Evolutionary conservation across 2,329 filamentous ascomycete species (phyloP).

Genomic region (Pyricularia pennisetigena): DNA sequence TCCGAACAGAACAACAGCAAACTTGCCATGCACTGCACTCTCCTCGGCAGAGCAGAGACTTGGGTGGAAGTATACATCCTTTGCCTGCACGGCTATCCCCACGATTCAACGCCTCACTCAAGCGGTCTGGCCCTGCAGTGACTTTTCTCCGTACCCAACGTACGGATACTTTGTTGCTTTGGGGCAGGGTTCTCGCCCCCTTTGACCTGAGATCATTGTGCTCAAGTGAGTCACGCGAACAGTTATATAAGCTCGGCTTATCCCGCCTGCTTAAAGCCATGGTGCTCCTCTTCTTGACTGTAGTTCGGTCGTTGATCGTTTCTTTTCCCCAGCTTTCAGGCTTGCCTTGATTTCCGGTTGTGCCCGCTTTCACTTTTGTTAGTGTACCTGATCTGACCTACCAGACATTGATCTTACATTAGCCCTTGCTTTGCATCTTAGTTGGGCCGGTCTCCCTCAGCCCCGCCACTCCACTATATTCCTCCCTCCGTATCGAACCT

Average conservation of each 20-base stretch:
- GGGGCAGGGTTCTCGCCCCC: background rate
- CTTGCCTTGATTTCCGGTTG: background rate
- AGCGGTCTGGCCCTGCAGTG: background rate
- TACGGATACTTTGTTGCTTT: background rate
- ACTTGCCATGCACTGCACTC: background rate
- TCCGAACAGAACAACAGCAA: background rate
- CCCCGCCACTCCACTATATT: background rate
- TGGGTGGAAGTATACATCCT: background rate
- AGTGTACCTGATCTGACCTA: background rate
- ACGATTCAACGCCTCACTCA: background rate
- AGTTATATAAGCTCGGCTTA: background rate
- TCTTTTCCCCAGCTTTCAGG: background rate
- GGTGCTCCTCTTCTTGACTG: background rate
- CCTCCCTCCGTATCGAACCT: background rate
- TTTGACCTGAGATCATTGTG: background rate
- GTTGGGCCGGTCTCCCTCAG: background rate
- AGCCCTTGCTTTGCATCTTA: background rate
- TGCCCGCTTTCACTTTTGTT: background rate
- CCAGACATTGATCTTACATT: background rate
- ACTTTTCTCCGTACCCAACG: background rate
- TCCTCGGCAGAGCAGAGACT: background rate
- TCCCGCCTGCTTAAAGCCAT: background rate
- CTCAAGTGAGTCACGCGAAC: background rate
- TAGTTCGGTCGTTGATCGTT: background rate
- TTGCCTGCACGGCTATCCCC: background rate